Base-by-base conservation (phyloP, 306 rosid genomes). In the Coriaria nepalensis region DNA sequence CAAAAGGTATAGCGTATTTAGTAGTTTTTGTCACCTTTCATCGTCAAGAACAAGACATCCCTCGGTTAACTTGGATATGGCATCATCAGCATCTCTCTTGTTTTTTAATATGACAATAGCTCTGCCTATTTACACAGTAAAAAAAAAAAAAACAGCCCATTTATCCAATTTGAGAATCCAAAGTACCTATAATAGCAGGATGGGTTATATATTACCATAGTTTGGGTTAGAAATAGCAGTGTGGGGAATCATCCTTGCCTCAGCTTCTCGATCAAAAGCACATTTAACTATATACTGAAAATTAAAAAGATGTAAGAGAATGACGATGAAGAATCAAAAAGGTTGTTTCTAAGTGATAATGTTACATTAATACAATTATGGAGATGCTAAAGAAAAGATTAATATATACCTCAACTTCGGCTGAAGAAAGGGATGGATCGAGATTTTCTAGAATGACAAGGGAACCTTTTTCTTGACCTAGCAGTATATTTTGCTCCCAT, bases 31-130 rank as follows among this genome's bases (percentile, higher is more conserved):
- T 29, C 56, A 79, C 94, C 94, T 83, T 50, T 79, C 79, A 47
- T 69, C 75, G 14, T 45, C 71, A 33, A 71, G 71, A 50, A 64
- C 40, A 57, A 83, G 85, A 71, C 79, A 73, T 71, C 64, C 65
- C 45, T 33, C 57, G 6, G 20, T 56, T 58, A 76, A 64, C 63
- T 59, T 43, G 5, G 8, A 44, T 50, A 76, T 13, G 33, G 82
- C 80, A 47, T 37, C 12, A 12, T 59, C 67, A 35, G 88, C 88
- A 45, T 66, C 80, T 37, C 29, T 40, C 53, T 57, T 62, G 44
- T 75, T 63, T 69, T 62, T 64, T 68, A 83, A 83, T 59, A 83
- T 67, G 36, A 77, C 74, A 61, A 79, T 59, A 38, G 94, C 94
- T 59, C 66, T 67, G 34, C 85, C 94, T 83, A 64, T 35, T 33